Conservation (phyloP, 2,329 filamentous ascomycete species). For the Penicillium sp. region DNA sequence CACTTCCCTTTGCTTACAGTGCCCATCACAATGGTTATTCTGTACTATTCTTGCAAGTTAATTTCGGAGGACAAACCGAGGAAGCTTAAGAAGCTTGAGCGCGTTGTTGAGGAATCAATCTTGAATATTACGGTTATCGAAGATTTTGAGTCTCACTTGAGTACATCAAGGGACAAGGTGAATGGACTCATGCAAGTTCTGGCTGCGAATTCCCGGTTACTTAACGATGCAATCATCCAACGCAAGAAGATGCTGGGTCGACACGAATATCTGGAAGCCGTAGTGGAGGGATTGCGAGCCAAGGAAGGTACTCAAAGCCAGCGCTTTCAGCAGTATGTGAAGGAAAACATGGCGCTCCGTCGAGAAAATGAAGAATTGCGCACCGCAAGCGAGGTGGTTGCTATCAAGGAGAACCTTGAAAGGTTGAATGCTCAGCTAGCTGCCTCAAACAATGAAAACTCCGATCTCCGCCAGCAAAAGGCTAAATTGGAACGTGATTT, state of each 20-base stretch:
- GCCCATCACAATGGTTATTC: background rate
- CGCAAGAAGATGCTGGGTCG: background rate
- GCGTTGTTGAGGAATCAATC: constrained; percentile 4
- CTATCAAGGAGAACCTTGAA: background rate
- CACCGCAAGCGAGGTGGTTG: background rate
- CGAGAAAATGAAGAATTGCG: constrained; percentile 1
- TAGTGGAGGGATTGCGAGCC: background rate
- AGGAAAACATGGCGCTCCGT: background rate
- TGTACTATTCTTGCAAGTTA: background rate
- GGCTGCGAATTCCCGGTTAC: background rate
- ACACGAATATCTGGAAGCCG: background rate
- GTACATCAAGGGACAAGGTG: background rate
- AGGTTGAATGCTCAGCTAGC: background rate
- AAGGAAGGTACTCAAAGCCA: background rate
- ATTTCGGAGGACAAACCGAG: constrained; percentile 5
- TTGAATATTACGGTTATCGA: constrained; percentile 1
- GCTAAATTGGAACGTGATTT: background rate
- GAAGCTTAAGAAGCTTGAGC: background rate
- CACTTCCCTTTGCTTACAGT: constrained; percentile 3
- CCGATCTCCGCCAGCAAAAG: background rate
- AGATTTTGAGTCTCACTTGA: constrained; percentile 1
- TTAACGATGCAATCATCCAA: background rate
- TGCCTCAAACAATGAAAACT: background rate
- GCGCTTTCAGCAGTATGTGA: background rate
- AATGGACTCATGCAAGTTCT: background rate